Conservation (phyloP, 495 filamentous ascomycete species). For the Friedmanniomyces simplex region DNA sequence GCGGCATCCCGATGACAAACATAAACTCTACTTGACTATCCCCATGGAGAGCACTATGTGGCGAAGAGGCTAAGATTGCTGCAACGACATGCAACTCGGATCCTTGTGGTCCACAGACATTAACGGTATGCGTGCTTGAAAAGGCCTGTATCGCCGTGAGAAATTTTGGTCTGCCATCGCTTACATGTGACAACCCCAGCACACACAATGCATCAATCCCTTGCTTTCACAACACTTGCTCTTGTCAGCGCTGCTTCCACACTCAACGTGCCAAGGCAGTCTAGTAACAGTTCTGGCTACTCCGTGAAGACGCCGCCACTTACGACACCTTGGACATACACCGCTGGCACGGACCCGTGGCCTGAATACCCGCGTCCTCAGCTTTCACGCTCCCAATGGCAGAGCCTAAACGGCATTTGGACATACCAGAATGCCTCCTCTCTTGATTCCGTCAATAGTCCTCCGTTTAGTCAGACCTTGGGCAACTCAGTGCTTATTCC, state of each 20-base stretch:
- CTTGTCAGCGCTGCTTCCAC: neutral
- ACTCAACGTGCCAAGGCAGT: neutral
- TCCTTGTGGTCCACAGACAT: too few relatives aligned
- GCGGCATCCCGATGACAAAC: too few relatives aligned
- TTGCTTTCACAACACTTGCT: neutral
- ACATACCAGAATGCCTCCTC: constrained; percentile 41
- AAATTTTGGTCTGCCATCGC: too few relatives aligned
- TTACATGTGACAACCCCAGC: too few relatives aligned
- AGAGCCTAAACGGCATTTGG: constrained; percentile 60
- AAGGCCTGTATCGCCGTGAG: too few relatives aligned
- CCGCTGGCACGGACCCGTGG: constrained; percentile 51
- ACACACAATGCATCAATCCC: too few relatives aligned
- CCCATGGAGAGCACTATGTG: too few relatives aligned
- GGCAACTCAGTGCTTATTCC: constrained; percentile 47
- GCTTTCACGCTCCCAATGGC: constrained; percentile 47
- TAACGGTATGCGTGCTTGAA: too few relatives aligned
- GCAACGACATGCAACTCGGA: too few relatives aligned
- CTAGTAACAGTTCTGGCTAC: constrained; percentile 17
- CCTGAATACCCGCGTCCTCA: constrained; percentile 58
- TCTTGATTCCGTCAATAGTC: constrained; percentile 33
- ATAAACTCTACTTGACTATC: too few relatives aligned
- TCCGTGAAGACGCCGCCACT: constrained; percentile 35
- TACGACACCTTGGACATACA: constrained; percentile 51
- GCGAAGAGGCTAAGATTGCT: too few relatives aligned
- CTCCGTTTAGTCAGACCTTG: constrained; percentile 36